Base-by-base conservation (phyloP, 495 filamentous ascomycete genomes). In the Annulohypoxylon maeteangense region DNA sequence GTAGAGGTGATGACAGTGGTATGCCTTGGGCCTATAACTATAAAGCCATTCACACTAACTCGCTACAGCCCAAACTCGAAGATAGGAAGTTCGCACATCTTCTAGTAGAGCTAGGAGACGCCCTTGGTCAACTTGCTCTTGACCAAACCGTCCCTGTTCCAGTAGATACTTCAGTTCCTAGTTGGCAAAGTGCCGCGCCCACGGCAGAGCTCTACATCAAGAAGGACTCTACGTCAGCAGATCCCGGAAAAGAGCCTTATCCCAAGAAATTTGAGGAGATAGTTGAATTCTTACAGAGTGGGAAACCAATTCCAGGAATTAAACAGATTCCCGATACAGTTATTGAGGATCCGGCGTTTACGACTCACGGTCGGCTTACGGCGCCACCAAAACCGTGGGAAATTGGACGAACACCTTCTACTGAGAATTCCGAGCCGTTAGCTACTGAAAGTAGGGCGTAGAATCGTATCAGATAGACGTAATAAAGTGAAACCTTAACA, bases 211-310 rank as follows among this genome's bases (percentile, higher is more conserved):
- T 83, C 31, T 79, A 72, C 55, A 51, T 80, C 14, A 53, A 76
- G 18, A 77, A 67, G 47, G 68, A 60, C 16, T 59, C 65, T 2
- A 42, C 47, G 16, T 55, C 75, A 8, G 63, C 67, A 25, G 75
- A 74, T 47, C 74, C 75, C 12, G 82, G 86, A 23, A 81, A 72
- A 32, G 64, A 88, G 45, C 87, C 90, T 3, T 97, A 97, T 76
- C 95, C 95, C 4, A 89, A 89, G 23, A 91, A 90, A 2, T 98
- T 99, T 75, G 89, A 92, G 27, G 90, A 95, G 64, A 94, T 99
- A 55, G 90, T 97, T 36, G 93, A 93, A 45, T 88, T 98, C 31
- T 93, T 99, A 69, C 91, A 90, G 3, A 90, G 86, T 18, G 94
- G 93, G 45, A 88, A 93, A 76, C 89, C 90, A 3, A 91, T 99